A percentile compares a stretch with the other conserved stretches of the same genome.
phyloP scores from a whole-genome alignment of 305 asterid species.

The Ilex paraguariensis region DNA sequence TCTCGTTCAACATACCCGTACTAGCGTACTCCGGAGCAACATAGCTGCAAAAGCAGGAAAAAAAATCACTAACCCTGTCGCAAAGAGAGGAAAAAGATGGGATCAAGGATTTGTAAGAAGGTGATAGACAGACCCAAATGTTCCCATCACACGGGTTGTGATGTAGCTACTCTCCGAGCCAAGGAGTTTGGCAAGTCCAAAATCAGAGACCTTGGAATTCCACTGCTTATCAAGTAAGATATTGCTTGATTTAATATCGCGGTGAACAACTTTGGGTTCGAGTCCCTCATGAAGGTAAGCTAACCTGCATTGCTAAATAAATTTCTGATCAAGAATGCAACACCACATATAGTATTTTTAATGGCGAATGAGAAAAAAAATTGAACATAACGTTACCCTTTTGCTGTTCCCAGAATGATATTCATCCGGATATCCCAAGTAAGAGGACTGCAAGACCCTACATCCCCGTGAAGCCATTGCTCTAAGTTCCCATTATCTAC shows the following conservation, averaged over 20 bases:
- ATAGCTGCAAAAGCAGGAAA: slow-evolving; percentile 10
- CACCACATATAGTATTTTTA: too few species aligned
- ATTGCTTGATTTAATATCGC: slow-evolving; percentile 23
- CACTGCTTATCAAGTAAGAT: slow-evolving; percentile 22
- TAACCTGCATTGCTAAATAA: not conserved
- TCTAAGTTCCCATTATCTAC: slow-evolving; percentile 55
- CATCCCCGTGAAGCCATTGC: slow-evolving; percentile 63
- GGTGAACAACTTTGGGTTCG: slow-evolving; percentile 21
- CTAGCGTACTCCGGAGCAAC: slow-evolving; percentile 21
- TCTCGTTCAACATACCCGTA: slow-evolving; percentile 20
- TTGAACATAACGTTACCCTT: slow-evolving; percentile 27
- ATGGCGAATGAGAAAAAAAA: too few species aligned
- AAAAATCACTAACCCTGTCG: not conserved
- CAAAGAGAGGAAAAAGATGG: not conserved
- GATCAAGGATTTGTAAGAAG: not conserved
- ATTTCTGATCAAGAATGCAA: slow-evolving; percentile 6
- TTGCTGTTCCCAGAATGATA: slow-evolving; percentile 45
- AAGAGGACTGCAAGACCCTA: slow-evolving; percentile 46
- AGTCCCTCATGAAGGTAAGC: slow-evolving; percentile 20
- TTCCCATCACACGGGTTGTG: slow-evolving; percentile 19
- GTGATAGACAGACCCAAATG: slow-evolving; percentile 14
- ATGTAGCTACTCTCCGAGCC: slow-evolving; percentile 16
- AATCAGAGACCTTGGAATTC: slow-evolving; percentile 19
- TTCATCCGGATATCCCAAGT: slow-evolving; percentile 58
- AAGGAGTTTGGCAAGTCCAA: slow-evolving; percentile 20